These are phyloP conservation scores for Auriscalpium microsporum DNA, from an alignment of 768 basidiomycete genomes.

Conservation along the genomic window DNA sequence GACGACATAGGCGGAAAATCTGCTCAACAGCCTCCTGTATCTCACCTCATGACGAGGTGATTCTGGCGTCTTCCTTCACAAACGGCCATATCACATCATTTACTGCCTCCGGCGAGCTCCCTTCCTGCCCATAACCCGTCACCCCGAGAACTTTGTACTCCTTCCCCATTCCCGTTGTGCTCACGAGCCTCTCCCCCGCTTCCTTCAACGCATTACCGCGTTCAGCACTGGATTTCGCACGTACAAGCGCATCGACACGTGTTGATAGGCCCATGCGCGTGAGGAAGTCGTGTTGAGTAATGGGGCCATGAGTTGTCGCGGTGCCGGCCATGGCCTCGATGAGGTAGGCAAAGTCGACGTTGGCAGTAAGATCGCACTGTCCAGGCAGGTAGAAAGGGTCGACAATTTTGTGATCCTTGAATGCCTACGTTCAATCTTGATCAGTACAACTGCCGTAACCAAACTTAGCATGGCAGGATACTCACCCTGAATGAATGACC, in stretches of 20 bases:
- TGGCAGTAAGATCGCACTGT: conserved; percentile 87
- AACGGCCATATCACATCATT: too few relatives aligned
- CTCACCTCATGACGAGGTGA: too few relatives aligned
- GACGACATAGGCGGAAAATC: too few relatives aligned
- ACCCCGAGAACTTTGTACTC: conserved; percentile 80
- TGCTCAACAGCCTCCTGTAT: too few relatives aligned
- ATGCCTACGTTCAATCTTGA: conserved; percentile 73
- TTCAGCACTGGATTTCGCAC: conserved; percentile 39
- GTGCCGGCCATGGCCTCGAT: conserved; percentile 63
- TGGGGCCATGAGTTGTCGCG: conserved; percentile 50
- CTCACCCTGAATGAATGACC: conserved; percentile 76
- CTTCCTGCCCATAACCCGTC: conserved; percentile 14
- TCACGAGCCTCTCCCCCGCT: conserved; percentile 66
- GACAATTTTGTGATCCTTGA: conserved; percentile 78
- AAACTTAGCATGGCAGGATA: conserved; percentile 62
- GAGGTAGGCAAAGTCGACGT: conserved; percentile 91
- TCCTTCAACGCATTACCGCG: conserved; percentile 43
- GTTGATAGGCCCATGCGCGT: conserved; percentile 63
- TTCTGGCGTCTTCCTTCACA: too few relatives aligned
- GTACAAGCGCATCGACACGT: conserved; percentile 57
- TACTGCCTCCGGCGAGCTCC: too few relatives aligned
- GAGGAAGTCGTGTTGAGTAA: conserved; percentile 73
- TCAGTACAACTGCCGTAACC: conserved; percentile 66
- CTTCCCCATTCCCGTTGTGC: conserved; percentile 75
- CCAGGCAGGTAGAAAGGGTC: conserved; percentile 83